These are phyloP conservation scores for Punica granatum DNA, from an alignment of 345 rosid species.

Conservation along the genomic window DNA sequence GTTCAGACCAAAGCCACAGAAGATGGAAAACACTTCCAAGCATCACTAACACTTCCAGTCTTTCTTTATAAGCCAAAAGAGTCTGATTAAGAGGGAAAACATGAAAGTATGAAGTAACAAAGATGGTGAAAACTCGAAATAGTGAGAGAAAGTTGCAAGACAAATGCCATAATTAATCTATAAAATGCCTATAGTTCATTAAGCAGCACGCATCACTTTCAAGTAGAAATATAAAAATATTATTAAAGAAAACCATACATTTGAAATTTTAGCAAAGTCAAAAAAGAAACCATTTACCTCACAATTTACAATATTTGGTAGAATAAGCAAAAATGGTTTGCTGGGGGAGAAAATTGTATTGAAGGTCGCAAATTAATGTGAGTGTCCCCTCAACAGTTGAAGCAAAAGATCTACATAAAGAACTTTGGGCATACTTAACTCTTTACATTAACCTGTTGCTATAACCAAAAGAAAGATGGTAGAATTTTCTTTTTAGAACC, in stretches of 20 bases:
- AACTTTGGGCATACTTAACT: too few species aligned
- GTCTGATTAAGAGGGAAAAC: too few species aligned
- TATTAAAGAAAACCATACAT: not conserved
- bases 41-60: not conserved
- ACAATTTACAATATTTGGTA: not conserved
- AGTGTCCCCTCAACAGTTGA: not conserved
- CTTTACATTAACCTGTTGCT: not conserved
- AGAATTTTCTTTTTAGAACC: not conserved
- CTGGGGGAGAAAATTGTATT: not conserved
- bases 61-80: not conserved
- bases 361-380: not conserved
- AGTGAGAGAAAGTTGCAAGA: not conserved
- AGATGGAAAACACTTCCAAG: constrained; percentile 1
- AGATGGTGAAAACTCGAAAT: not conserved
- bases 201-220: not conserved
- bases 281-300: not conserved
- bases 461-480: not conserved
- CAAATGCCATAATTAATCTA: too few species aligned
- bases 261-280: not conserved
- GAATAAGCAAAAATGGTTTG: not conserved
- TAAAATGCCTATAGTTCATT: not conserved
- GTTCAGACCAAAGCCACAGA: not conserved
- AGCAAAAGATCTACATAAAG: too few species aligned
- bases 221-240: not conserved
- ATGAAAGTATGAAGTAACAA: too few species aligned